Evolutionary conservation across 139 green algal species (phyloP).

Genomic region (Tetraselmis chui): DNA sequence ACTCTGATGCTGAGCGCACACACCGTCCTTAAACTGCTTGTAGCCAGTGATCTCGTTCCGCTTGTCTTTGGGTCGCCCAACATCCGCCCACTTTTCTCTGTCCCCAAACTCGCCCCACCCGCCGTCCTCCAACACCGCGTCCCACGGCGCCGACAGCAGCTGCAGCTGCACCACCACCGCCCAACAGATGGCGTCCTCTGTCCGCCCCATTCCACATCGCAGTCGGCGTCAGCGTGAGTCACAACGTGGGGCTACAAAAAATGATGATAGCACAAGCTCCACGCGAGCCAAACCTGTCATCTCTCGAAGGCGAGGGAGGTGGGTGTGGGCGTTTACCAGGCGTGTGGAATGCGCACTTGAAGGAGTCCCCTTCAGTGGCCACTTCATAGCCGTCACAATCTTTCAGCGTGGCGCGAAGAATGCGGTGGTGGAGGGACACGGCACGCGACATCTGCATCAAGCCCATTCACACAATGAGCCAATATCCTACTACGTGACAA

Average conservation of each 20-base stretch:
- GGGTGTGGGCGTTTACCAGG: neutral
- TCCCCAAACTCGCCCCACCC: neutral
- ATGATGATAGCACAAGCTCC: too few relatives aligned
- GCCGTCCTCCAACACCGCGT: neutral
- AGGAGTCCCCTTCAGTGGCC: neutral
- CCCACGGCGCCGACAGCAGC: neutral
- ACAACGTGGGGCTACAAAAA: too few relatives aligned
- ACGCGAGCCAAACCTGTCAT: too few relatives aligned
- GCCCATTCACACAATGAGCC: neutral
- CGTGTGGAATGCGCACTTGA: neutral
- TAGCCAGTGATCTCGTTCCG: neutral
- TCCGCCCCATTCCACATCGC: too few relatives aligned
- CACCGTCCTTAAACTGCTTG: neutral
- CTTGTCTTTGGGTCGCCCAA: neutral
- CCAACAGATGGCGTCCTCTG: neutral
- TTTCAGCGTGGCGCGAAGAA: neutral
- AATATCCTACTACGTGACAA: too few relatives aligned
- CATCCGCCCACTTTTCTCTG: neutral
- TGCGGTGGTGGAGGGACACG: neutral
- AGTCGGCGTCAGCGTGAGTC: too few relatives aligned
- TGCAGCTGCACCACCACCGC: neutral
- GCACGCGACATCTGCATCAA: neutral
- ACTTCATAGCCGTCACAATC: neutral
- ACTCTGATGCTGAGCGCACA: too few relatives aligned
- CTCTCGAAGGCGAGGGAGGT: too few relatives aligned